Conservation (phyloP, 1,139 yeast genomes). For the Kodamaea derodonti region DNA sequence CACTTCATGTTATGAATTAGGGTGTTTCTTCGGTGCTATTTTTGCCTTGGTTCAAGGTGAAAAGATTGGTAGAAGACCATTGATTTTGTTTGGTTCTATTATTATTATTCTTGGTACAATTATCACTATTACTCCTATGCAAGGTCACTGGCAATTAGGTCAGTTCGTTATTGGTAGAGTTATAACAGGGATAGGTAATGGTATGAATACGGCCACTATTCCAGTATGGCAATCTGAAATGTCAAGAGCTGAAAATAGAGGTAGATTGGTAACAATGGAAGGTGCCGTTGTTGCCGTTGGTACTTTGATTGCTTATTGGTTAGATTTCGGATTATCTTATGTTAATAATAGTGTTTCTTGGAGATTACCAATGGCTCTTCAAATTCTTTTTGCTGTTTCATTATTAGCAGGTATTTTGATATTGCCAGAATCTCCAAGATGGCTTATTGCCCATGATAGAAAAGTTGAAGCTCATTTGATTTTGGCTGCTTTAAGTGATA, state of each 20-base stretch:
- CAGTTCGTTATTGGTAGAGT: conserved; percentile 75
- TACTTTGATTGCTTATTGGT: conserved; percentile 71
- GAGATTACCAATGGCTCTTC: conserved; percentile 36
- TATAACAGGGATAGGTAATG: conserved; percentile 76
- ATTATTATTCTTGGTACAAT: conserved; percentile 63
- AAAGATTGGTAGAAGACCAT: conserved; percentile 59
- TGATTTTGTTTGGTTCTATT: conserved; percentile 55
- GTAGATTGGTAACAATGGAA: conserved; percentile 64
- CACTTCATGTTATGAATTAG: conserved; percentile 69
- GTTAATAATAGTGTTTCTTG: conserved; percentile 46
- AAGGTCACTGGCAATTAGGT: conserved; percentile 48
- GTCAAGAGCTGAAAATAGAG: conserved; percentile 69
- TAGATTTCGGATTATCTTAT: conserved; percentile 68
- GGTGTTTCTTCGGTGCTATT: conserved; percentile 73
- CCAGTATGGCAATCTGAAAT: conserved; percentile 83
- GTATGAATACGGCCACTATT: conserved; percentile 72
- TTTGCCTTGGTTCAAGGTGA: conserved; percentile 65
- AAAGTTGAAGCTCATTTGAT: conserved; percentile 46
- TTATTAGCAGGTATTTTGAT: conserved; percentile 33
- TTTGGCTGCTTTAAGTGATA: conserved; percentile 38
- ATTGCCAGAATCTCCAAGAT: conserved; percentile 73
- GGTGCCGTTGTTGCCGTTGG: conserved; percentile 73
- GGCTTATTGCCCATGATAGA: conserved; percentile 56
- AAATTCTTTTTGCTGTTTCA: conserved; percentile 34
- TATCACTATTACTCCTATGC: conserved; percentile 58